Conservation (phyloP, 768 basidiomycete species). For the Tylopilus plumbeoviolaceoides region DNA sequence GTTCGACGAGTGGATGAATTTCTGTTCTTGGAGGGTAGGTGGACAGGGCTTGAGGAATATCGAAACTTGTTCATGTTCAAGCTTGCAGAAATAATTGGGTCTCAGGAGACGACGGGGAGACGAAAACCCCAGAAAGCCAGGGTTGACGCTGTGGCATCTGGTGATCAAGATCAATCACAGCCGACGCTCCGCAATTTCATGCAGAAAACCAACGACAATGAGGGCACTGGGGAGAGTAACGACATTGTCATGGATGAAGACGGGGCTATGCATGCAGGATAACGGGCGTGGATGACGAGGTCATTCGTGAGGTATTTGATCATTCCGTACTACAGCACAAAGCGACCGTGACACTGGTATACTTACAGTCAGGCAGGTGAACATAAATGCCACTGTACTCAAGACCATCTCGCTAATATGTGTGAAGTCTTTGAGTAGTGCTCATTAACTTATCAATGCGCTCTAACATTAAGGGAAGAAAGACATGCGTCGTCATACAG, state of each 20-base stretch:
- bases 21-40: constrained; percentile 69
- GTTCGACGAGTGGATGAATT: constrained; percentile 71
- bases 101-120: constrained; percentile 44
- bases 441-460: constrained; percentile 8
- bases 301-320: too few relatives aligned
- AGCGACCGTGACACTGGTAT: too few relatives aligned
- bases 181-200: constrained; percentile 52
- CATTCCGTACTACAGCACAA: too few relatives aligned
- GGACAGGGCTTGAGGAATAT: neutral
- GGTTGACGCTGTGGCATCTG: constrained; percentile 10
- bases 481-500: neutral
- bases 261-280: constrained; percentile 51
- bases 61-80: neutral
- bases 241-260: constrained; percentile 55
- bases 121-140: constrained; percentile 37
- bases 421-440: neutral
- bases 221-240: constrained; percentile 17
- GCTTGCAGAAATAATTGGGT: constrained; percentile 54
- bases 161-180: constrained; percentile 21
- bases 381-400: too few relatives aligned
- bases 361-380: too few relatives aligned
- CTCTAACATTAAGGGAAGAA: neutral
- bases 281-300: neutral
- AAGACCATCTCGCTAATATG: too few relatives aligned
- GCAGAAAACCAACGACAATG: constrained; percentile 24